These are phyloP conservation scores for Cladorrhinum sp. DNA, from an alignment of 2,329 filamentous ascomycete genomes.

Conservation along the genomic window DNA sequence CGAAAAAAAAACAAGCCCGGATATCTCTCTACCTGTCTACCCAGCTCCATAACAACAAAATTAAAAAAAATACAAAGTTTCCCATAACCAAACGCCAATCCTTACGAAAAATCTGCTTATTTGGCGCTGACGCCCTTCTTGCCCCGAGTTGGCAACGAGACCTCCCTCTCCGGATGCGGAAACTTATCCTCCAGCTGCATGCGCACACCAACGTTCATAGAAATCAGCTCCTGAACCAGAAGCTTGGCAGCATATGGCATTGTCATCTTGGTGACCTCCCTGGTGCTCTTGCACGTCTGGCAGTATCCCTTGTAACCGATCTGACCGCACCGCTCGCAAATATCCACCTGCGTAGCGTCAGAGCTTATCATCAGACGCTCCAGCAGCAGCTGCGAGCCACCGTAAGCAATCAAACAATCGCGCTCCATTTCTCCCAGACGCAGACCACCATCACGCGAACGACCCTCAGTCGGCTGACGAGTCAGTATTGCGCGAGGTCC, in stretches of 20 bases:
- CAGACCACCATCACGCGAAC: slow-evolving; percentile 86
- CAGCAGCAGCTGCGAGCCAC: slow-evolving; percentile 84
- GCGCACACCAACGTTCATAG: slow-evolving; percentile 96
- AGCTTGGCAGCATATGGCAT: slow-evolving; percentile 98
- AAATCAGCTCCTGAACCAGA: slow-evolving; percentile 90
- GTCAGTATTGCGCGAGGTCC: slow-evolving; percentile 91
- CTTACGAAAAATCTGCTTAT: background rate
- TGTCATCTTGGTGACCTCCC: slow-evolving; percentile 84
- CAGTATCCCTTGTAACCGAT: slow-evolving; percentile 97
- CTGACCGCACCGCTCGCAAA: slow-evolving; percentile 89
- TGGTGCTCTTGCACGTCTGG: slow-evolving; percentile 82
- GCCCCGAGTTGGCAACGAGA: background rate
- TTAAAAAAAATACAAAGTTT: background rate
- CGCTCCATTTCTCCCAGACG: slow-evolving; percentile 98
- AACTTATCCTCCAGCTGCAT: slow-evolving; percentile 94
- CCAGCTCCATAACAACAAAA: background rate
- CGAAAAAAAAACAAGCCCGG: background rate
- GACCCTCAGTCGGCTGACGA: slow-evolving; percentile 91
- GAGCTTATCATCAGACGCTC: slow-evolving; percentile 94
- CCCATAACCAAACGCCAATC: background rate
- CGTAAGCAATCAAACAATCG: slow-evolving; percentile 96
- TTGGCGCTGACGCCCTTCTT: background rate
- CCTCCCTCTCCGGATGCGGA: slow-evolving; percentile 51
- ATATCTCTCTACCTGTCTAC: background rate
- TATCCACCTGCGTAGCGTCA: slow-evolving; percentile 85